Conservation (phyloP, 768 basidiomycete species). For the Neoboletus brunneissimus region DNA sequence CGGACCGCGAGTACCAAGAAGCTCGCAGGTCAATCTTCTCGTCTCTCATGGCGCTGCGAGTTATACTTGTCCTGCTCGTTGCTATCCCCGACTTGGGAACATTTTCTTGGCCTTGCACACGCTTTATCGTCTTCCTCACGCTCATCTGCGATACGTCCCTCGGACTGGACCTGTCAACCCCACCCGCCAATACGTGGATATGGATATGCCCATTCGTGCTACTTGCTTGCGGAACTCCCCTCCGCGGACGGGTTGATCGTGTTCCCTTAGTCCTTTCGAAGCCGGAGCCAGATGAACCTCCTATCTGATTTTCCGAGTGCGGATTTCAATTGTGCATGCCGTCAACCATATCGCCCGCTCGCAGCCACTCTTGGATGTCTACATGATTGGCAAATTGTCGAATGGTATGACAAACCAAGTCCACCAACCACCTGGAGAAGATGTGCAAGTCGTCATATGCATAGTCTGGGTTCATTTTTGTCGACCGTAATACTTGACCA, state of each 20-base stretch:
- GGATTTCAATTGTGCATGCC: conserved; percentile 4
- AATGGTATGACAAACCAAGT: background rate
- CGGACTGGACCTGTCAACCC: conserved; percentile 13
- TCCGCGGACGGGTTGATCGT: conserved; percentile 27
- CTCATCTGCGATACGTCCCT: conserved; percentile 16
- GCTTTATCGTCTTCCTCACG: conserved; percentile 18
- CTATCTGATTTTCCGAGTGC: conserved; percentile 8
- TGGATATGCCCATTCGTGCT: background rate
- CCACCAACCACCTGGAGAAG: background rate
- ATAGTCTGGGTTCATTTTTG: background rate
- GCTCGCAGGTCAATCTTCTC: conserved; percentile 16
- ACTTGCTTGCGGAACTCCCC: conserved; percentile 11
- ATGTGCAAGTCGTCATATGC: background rate
- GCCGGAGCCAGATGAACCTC: conserved; percentile 8
- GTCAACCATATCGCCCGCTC: conserved; percentile 2
- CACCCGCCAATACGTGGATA: conserved; percentile 3
- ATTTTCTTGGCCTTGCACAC: conserved; percentile 16
- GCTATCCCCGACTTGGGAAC: conserved; percentile 20
- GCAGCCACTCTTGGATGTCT: background rate
- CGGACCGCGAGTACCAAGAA: conserved; percentile 9
- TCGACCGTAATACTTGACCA: background rate
- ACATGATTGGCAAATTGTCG: background rate
- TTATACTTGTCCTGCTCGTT: conserved; percentile 20
- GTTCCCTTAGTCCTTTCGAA: conserved; percentile 17
- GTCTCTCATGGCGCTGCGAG: conserved; percentile 19